Conservation (phyloP, 371 early-diverging fungal species). For the Lichtheimia hyalospora region DNA sequence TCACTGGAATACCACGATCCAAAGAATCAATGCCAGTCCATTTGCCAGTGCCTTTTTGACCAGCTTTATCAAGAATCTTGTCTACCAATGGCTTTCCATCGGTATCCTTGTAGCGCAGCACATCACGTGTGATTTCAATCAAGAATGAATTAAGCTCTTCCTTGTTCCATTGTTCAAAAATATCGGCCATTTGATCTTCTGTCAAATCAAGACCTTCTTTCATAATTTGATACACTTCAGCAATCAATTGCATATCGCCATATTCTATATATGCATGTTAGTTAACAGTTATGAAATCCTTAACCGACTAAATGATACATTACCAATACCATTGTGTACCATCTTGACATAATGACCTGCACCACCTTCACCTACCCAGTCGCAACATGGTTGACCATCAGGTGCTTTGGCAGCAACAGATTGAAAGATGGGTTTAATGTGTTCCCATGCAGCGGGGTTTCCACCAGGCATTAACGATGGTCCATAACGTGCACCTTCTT, state of each 20-base stretch:
- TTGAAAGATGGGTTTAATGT: conserved; percentile 94
- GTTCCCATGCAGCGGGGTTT: conserved; percentile 88
- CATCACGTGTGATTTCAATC: conserved; percentile 94
- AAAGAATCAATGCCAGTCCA: conserved; percentile 97
- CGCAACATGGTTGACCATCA: conserved; percentile 95
- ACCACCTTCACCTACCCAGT: conserved; percentile 98
- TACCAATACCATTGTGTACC: conserved; percentile 99
- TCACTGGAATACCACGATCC: conserved; percentile 93
- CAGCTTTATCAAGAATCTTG: conserved; percentile 96
- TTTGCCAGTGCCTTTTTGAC: conserved; percentile 99
- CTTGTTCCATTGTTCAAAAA: conserved; percentile 94
- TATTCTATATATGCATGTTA: conserved; percentile 68
- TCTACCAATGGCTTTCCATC: conserved; percentile 90
- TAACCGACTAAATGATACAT: conserved; percentile 10
- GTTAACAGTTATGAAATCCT: too few species aligned
- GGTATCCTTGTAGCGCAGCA: conserved; percentile 87
- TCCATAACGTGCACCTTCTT: conserved; percentile 99
- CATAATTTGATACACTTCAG: conserved; percentile 95
- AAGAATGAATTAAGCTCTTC: conserved; percentile 96
- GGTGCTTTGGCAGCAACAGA: conserved; percentile 90
- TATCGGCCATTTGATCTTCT: conserved; percentile 86
- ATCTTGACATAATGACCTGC: conserved; percentile 99
- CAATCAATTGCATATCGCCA: conserved; percentile 99
- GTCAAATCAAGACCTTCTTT: conserved; percentile 79
- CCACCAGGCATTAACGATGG: conserved; percentile 99